Percentiles rank a stretch among this genome's conserved stretches.
phyloP scores from a whole-genome alignment of 108 stramenopile genomes.

The Halocafeteria seosinensis region DNA sequence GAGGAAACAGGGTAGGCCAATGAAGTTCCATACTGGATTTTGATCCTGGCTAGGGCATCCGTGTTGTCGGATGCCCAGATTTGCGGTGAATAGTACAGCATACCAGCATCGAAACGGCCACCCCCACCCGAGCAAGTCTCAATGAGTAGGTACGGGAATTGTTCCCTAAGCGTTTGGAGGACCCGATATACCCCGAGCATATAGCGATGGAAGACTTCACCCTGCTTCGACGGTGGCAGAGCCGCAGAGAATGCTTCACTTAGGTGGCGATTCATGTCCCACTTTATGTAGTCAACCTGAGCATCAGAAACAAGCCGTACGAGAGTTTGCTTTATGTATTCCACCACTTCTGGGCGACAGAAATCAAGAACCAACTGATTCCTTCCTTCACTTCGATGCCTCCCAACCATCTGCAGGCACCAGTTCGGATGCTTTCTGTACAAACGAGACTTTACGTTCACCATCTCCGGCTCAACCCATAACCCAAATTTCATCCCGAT shows the following conservation, averaged over 20 bases:
- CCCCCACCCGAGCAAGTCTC: constrained; percentile 10
- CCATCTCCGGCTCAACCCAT: constrained; percentile 16
- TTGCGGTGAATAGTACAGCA: constrained; percentile 11
- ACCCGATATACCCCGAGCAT: constrained; percentile 4
- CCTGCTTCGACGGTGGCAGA: neutral
- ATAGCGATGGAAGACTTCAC: neutral
- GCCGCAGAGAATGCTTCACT: constrained; percentile 1
- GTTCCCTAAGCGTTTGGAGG: neutral
- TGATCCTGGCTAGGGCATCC: constrained; percentile 5
- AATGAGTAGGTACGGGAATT: constrained; percentile 10
- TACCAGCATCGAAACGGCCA: constrained; percentile 10
- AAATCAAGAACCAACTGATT: constrained; percentile 13
- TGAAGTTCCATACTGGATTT: constrained; percentile 6
- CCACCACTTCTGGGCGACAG: neutral
- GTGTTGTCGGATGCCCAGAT: constrained; percentile 14
- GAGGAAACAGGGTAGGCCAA: constrained; percentile 5
- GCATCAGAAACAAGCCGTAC: neutral
- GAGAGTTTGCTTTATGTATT: neutral
- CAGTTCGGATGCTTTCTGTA: constrained; percentile 2
- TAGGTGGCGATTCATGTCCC: constrained; percentile 11
- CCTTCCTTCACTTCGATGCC: neutral
- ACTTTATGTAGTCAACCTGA: constrained; percentile 5
- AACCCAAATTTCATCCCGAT: constrained; percentile 2
- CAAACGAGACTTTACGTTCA: neutral
- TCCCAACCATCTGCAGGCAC: constrained; percentile 7